Conservation (phyloP, 768 basidiomycete species). For the Phaeotremella skinneri region DNA sequence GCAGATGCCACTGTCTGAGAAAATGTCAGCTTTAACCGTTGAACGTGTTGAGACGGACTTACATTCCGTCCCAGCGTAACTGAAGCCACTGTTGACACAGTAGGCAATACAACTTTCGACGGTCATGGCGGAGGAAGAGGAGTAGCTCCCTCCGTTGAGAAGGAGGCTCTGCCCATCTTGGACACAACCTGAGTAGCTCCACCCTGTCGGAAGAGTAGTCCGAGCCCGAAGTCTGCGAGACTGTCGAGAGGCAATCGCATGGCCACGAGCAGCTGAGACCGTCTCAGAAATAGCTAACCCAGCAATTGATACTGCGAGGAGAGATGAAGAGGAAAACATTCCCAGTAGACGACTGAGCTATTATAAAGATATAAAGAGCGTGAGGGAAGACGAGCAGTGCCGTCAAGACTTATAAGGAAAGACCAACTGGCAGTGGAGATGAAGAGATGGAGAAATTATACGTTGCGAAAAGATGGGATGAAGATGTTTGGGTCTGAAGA, state of each 20-base stretch:
- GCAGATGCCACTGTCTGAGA: constrained; percentile 24
- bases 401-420: no score
- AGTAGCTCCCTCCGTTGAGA: neutral
- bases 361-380: no score
- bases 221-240: neutral
- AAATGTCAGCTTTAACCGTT: constrained; percentile 4
- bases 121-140: constrained; percentile 17
- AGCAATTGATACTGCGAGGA: no score
- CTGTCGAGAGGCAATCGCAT: neutral
- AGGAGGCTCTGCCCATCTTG: constrained; percentile 7
- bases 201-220: constrained; percentile 7
- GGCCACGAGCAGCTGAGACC: no score
- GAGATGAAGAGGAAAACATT: no score
- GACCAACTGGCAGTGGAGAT: no score
- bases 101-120: constrained; percentile 23
- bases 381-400: no score
- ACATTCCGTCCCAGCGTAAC: constrained; percentile 32
- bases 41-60: constrained; percentile 9
- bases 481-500: no score
- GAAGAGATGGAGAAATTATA: no score
- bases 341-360: no score
- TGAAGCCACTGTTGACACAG: constrained; percentile 29
- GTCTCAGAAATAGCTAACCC: no score
- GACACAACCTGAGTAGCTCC: constrained; percentile 20
- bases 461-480: no score